phyloP scores from a whole-genome alignment of 148 eudicot species.

The Cornus controversa region DNA sequence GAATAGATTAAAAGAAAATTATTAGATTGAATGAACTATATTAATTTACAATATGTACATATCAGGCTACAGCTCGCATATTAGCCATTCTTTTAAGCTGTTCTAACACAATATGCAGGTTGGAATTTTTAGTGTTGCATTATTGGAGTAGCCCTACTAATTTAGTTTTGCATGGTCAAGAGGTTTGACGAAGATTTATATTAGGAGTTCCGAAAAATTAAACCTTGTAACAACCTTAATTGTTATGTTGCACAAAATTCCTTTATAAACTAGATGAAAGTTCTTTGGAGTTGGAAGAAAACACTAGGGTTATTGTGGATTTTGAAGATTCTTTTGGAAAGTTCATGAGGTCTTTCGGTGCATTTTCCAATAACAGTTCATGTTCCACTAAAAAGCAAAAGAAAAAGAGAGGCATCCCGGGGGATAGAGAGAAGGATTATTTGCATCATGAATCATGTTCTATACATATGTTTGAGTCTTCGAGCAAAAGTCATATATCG shows the following conservation, averaged over 20 bases:
- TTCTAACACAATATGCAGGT: background rate
- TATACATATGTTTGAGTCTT: no score
- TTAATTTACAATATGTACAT: background rate
- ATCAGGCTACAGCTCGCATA: background rate
- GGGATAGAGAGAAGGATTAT: no score
- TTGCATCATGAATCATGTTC: no score
- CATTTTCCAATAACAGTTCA: no score
- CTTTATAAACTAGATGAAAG: slow-evolving; percentile 1
- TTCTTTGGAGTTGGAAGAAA: background rate
- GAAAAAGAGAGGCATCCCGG: no score
- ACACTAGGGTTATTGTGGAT: background rate
- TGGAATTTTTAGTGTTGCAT: background rate
- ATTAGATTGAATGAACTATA: background rate
- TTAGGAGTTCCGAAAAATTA: background rate
- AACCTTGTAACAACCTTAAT: background rate
- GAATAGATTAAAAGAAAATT: background rate
- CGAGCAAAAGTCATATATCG: no score
- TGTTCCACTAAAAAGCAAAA: no score
- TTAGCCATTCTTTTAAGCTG: background rate
- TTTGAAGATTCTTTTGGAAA: no score
- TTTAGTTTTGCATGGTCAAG: background rate
- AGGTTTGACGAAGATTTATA: slow-evolving; percentile 2
- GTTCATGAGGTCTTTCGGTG: no score
- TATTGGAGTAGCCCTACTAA: background rate
- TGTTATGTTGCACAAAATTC: background rate